Evolutionary conservation across 192 early-diverging fungal species (phyloP).

Genomic region (Linnemannia elongata): DNA sequence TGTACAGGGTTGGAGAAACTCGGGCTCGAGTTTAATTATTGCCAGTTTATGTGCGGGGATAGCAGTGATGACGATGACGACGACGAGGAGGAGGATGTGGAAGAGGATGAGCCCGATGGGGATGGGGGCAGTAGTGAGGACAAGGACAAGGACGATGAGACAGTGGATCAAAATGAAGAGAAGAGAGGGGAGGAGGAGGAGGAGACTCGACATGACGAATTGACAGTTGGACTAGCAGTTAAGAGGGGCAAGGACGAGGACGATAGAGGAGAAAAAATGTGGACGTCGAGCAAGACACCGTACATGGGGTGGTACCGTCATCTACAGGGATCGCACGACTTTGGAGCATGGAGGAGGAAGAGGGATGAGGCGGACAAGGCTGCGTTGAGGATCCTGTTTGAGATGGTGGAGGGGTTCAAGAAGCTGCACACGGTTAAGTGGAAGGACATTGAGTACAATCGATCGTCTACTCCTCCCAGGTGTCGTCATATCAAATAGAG

Average conservation of each 20-base stretch:
- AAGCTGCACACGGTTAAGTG: not conserved
- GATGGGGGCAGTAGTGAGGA: not conserved
- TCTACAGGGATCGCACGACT: not conserved
- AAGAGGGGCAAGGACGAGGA: not conserved
- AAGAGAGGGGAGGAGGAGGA: not conserved
- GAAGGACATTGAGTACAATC: not conserved
- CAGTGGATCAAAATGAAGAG: not conserved
- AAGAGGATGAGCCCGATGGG: not conserved
- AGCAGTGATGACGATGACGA: not conserved
- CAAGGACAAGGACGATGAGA: not conserved
- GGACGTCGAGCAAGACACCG: not conserved
- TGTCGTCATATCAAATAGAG: not conserved
- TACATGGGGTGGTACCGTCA: conserved; percentile 4
- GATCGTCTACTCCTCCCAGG: not conserved
- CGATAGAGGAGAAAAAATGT: not conserved
- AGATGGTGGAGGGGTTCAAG: not conserved
- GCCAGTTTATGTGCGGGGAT: not conserved
- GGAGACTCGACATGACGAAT: not conserved
- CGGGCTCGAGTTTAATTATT: not conserved
- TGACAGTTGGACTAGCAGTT: not conserved
- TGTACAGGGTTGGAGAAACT: not conserved
- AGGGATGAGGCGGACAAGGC: not conserved
- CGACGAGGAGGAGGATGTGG: not conserved
- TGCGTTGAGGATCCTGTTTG: not conserved
- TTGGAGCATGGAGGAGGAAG: not conserved